Evolutionary conservation across 805 yeast genomes (phyloP), one percentile per base, ranked within the genome.

Genomic region (Kodamaea nitidulidarum): DNA sequence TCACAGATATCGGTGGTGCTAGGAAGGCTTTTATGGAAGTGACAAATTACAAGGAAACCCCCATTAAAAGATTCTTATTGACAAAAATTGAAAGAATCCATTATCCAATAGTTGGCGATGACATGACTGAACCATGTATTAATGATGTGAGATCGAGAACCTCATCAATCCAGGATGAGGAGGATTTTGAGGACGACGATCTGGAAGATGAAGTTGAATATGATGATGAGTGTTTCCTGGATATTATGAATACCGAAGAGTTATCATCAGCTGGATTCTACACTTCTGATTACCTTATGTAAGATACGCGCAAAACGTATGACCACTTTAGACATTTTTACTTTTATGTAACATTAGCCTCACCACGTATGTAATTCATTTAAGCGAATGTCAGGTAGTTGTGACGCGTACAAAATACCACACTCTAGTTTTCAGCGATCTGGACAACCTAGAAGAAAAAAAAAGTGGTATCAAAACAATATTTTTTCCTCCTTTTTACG

Each of bases 31-130:
- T 56, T 35, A 48, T 39, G 15, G 38, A 46, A n/a, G 46, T 47
- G 17, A 41, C 51, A 12, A 51, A 56, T 8, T 38, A 60, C 20
- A 35, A 26, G 15, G 71, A 65, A 40, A 42, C 46, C 3, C 56
- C 58, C n/a, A 51, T 56, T 31, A 37, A 27, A 12, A 29, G 35
- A 18, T 48, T 48, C 35, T 31, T 32, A 11, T 34, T 30, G 4
- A 44, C 47, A 8, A 17, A 5, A 11, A 44, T 48, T 10, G 26
- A 37, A 20, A 33, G 21, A 12, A 28, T 24, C 15, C 39, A 48
- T 15, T 48, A 39, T 25, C 50, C 51, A 3, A 34, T 12, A 14
- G 16, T 29, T 15, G 36, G 26, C 14, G 35, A 25, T n/a, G 24
- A 7, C n/a, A n/a, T n/a, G n/a, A 10, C 22, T 25, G 28, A 24